phyloP scores from a whole-genome alignment of 2,329 filamentous ascomycete species.

The Pyrenophora seminiperda region DNA sequence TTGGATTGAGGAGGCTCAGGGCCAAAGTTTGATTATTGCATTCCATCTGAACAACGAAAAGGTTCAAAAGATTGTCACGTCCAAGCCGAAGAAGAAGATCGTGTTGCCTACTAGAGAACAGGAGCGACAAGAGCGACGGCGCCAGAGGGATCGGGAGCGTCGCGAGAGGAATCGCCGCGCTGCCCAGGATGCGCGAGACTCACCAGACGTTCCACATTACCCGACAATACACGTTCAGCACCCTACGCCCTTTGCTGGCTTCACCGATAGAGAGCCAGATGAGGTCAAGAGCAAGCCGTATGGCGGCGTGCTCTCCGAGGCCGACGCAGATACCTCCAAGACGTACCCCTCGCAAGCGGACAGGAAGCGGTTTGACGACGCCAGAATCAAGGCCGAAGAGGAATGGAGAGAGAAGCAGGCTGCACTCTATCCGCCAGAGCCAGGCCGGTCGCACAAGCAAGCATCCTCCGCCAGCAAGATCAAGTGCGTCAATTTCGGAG shows the following conservation, averaged over 20 bases:
- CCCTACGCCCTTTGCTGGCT: constrained; percentile 81
- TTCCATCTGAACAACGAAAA: constrained; percentile 57
- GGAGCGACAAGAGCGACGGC: constrained; percentile 40
- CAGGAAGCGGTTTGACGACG: constrained; percentile 84
- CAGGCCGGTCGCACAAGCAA: constrained; percentile 63
- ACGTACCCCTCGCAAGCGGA: constrained; percentile 83
- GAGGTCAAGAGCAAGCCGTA: constrained; percentile 93
- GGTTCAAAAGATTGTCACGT: constrained; percentile 64
- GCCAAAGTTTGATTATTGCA: constrained; percentile 38
- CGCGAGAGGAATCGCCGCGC: constrained; percentile 54
- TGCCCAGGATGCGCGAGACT: constrained; percentile 50
- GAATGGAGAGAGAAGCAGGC: constrained; percentile 78
- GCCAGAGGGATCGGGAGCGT: constrained; percentile 44
- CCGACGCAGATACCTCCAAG: constrained; percentile 87
- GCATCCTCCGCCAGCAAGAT: constrained; percentile 93
- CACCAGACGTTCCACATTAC: constrained; percentile 57
- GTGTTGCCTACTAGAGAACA: constrained; percentile 33
- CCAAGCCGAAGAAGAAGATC: constrained; percentile 59
- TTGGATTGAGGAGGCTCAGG: constrained; percentile 43
- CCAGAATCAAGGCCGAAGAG: constrained; percentile 87
- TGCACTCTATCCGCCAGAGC: constrained; percentile 68
- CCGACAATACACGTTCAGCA: constrained; percentile 68
- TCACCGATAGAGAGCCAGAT: constrained; percentile 86
- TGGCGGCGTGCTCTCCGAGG: constrained; percentile 86
- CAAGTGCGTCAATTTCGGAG: constrained; percentile 97